Evolutionary conservation across 805 yeast genomes (phyloP), one percentile per base, ranked within the genome.

Genomic region (Kuraishia piskuri): DNA sequence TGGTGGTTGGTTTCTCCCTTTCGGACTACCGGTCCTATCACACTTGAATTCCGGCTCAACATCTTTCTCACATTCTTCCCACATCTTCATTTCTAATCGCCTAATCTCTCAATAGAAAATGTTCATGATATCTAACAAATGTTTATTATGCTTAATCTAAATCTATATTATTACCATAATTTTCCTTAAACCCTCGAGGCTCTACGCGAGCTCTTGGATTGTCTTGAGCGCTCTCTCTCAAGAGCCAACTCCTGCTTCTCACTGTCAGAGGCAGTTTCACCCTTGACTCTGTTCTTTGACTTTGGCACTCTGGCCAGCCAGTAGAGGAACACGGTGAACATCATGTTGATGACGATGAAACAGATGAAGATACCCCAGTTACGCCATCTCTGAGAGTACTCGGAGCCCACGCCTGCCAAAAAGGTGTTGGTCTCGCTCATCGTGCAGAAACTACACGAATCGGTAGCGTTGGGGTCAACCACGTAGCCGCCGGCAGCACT

Each of bases 381-480:
- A 67, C 86, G 74, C 84, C 87, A 80, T 58, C 52, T 49, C 52
- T 52, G 46, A 21, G 49, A 40, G 61, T 72, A 76, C 1, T 68
- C 52, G 14, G 86, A 73, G 53, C 72, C 67, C 52, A 78, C 65
- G 36, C 68, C 51, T 1, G 65, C 68, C 68, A 90, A 78, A 66
- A 73, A 90, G 4, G 70, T 74, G 65, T 88, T 82, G 23, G 92
- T 87, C 20, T 66, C 59, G 14, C 68, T 58, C 61, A 79, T 71
- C 40, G 81, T 69, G 69, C 96, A 89, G 70, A 71, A 86, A 9
- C 68, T 58, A 71, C 96, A 89, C 14, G 61, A 54, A 1, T 69
- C 61, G n/a, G 88, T 79, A 8, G 83, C 73, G 48, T 57, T 55
- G 3, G 67, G 61, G 51, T 76, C 71, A 14, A 61, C 53, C 50